Evolutionary conservation across 2,329 filamentous ascomycete species (phyloP).

Genomic region (Plectosphaerella plurivora): DNA sequence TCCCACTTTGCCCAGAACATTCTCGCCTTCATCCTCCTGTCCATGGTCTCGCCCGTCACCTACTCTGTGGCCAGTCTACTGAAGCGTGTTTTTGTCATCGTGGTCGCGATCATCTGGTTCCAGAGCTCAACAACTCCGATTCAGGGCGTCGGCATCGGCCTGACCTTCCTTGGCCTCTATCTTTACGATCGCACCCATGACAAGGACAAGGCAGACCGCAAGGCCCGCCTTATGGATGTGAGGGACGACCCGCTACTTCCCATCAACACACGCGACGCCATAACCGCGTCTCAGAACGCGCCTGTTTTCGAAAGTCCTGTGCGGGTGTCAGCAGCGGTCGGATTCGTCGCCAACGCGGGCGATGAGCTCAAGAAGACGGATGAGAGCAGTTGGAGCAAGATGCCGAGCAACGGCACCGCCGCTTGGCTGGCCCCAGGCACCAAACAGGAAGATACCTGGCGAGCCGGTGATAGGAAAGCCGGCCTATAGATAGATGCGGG

Average conservation of each 20-base stretch:
- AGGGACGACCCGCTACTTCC: slow-evolving; percentile 61
- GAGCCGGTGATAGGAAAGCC: slow-evolving; percentile 27
- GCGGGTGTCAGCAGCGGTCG: slow-evolving; percentile 22
- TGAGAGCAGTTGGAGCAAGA: slow-evolving; percentile 33
- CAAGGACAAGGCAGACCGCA: slow-evolving; percentile 80
- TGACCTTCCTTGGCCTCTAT: slow-evolving; percentile 91
- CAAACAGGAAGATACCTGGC: slow-evolving; percentile 83
- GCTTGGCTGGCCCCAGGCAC: slow-evolving; percentile 76
- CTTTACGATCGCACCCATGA: slow-evolving; percentile 92
- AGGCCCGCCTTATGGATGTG: slow-evolving; percentile 61
- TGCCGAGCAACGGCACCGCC: slow-evolving; percentile 41
- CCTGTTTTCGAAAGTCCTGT: slow-evolving; percentile 33
- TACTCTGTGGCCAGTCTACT: slow-evolving; percentile 95
- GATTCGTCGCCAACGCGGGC: slow-evolving; percentile 28
- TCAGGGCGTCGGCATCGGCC: slow-evolving; percentile 77
- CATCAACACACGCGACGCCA: slow-evolving; percentile 43
- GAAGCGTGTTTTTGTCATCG: slow-evolving; percentile 95
- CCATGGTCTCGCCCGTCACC: slow-evolving; percentile 91
- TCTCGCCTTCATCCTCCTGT: slow-evolving; percentile 85
- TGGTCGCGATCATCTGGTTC: slow-evolving; percentile 95
- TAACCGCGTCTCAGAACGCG: slow-evolving; percentile 21
- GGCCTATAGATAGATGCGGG: slow-evolving; percentile 11
- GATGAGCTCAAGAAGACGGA: slow-evolving; percentile 56
- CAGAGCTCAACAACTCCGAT: slow-evolving; percentile 78
- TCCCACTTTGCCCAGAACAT: slow-evolving; percentile 98